Evolutionary conservation across 2,329 filamentous ascomycete species (phyloP), one percentile per base, ranked within the genome.

Genomic region (Fusarium dlaminii): DNA sequence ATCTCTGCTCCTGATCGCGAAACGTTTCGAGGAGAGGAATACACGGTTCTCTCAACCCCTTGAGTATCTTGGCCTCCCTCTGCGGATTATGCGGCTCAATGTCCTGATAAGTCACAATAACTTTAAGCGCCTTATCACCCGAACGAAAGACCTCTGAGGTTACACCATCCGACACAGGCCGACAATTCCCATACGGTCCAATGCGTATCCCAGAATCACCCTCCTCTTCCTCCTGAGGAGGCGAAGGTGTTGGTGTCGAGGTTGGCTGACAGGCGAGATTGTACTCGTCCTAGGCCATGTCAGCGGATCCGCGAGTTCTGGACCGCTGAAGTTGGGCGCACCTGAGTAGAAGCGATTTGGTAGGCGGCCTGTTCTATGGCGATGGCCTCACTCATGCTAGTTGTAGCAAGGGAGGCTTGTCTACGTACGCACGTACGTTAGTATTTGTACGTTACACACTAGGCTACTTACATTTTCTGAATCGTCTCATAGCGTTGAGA

Each of bases 101-200:
- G 83, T 92, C 90, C 61, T 88, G 86, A 42, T 91, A 91, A 37
- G 94, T 91, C 34, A 90, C 91, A 40, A 96, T 97, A 67, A 98
- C 91, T 81, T 99, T 99, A 55, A 99, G 85, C 5, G 96, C 96
- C 24, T 85, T 84, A 59, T 83, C 77, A 29, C 81, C 83, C 45
- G 91, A 91, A 76, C 92, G 92, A 84, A 95, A 98, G 57, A 99
- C 91, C 63, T 92, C 90, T 24, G 96, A 96, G 70, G 94, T 96
- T 18, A 96, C 86, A 27, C 96, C 96, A 72, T 86, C 85, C 51
- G 86, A 86, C n/a, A 92, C 79, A 73, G 87, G 86, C 32, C 83
- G 82, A 78, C 90, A 92, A 68, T 86, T 82, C 24, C 72, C 49
- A 73, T 90, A 91, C 10, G 80, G 34, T 14, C 90, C 90, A 65